Percentiles rank a stretch among this genome's conserved stretches.
Evolutionary conservation across 148 eudicot genomes (phyloP).

Genomic region (Fagopyrum tataricum): DNA sequence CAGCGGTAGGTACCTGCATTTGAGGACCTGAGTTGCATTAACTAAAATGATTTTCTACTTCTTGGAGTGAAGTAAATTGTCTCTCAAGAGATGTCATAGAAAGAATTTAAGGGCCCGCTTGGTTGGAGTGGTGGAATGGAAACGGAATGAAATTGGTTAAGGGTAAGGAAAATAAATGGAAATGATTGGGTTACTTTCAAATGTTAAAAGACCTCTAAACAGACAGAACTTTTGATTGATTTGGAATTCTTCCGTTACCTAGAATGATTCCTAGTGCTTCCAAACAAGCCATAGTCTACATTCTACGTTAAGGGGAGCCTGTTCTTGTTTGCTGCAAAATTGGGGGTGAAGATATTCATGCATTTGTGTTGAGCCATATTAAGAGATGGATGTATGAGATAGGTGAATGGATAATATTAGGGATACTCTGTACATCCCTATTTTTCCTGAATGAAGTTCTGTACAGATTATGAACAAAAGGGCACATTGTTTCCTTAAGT

Average conservation of each 20-base stretch:
- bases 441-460: neutral
- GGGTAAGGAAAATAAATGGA: too few species aligned
- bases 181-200: too few species aligned
- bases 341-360: neutral
- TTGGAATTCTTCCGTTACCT: too few species aligned
- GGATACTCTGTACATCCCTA: neutral
- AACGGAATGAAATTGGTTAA: too few species aligned
- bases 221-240: too few species aligned
- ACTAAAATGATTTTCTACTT: too few species aligned
- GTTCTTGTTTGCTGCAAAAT: neutral
- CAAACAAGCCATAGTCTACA: too few species aligned
- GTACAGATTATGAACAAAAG: neutral
- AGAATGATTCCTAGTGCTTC: too few species aligned
- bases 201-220: too few species aligned
- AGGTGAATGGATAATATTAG: neutral
- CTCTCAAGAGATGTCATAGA: neutral
- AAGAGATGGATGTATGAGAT: neutral
- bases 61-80: neutral
- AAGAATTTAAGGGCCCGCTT: too few species aligned
- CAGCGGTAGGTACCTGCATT: neutral
- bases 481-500: neutral
- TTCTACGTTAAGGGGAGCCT: neutral
- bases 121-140: too few species aligned
- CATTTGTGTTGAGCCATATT: neutral
- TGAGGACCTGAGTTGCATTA: too few species aligned